Evolutionary conservation across 257 asterid genomes (phyloP).

Genomic region (Euphrasia confusa): DNA sequence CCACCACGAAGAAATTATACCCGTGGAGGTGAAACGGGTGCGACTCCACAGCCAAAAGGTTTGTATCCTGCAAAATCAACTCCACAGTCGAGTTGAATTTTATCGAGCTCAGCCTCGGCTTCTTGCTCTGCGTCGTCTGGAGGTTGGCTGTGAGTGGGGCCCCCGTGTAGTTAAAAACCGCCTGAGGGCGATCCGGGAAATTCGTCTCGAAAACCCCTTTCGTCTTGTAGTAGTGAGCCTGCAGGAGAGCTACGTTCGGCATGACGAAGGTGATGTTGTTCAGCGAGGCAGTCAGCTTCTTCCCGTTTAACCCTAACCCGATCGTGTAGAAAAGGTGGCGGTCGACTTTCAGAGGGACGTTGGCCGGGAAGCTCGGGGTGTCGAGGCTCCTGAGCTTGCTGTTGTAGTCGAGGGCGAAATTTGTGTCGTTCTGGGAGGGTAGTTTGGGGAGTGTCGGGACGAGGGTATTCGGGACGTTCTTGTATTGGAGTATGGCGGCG

Average conservation of each 20-base stretch:
- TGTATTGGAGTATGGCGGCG: constrained; percentile 42
- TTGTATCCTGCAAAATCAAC: not conserved
- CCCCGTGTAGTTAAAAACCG: constrained; percentile 32
- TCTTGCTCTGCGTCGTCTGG: constrained; percentile 7
- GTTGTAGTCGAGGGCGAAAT: constrained; percentile 27
- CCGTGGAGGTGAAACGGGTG: constrained; percentile 33
- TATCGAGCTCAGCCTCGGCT: constrained; percentile 33
- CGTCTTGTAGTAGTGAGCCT: constrained; percentile 38
- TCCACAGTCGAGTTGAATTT: not conserved
- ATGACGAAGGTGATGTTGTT: constrained; percentile 34
- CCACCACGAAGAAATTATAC: constrained; percentile 41
- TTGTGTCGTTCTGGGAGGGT: constrained; percentile 38
- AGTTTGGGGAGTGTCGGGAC: constrained; percentile 31
- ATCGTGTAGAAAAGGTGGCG: constrained; percentile 36
- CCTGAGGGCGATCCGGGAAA: constrained; percentile 29
- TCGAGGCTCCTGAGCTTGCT: constrained; percentile 36
- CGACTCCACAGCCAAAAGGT: not conserved
- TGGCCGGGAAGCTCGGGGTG: constrained; percentile 38
- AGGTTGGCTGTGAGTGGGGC: constrained; percentile 43
- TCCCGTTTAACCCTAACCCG: constrained; percentile 40
- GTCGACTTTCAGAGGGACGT: constrained; percentile 36
- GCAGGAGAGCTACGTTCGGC: constrained; percentile 31
- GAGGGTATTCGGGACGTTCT: constrained; percentile 28
- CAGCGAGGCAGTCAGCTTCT: constrained; percentile 35
- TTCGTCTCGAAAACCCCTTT: constrained; percentile 31